These are phyloP conservation scores for Ploettnerulaceae sp. DNA, from an alignment of 2,329 filamentous ascomycete species.

Conservation along the genomic window DNA sequence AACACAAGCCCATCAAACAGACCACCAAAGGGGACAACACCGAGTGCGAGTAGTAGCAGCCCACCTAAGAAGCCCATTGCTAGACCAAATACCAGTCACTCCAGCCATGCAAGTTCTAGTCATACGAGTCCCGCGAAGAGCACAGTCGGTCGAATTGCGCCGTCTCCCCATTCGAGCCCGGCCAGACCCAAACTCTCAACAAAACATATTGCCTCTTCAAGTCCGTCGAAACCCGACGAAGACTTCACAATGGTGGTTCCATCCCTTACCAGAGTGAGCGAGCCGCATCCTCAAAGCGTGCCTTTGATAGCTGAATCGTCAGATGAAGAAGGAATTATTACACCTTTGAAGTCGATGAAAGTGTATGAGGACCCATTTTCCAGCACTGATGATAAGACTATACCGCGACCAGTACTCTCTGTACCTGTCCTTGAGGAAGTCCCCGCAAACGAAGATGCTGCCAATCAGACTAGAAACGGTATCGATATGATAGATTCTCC, in stretches of 20 bases:
- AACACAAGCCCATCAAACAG: slow-evolving; percentile 36
- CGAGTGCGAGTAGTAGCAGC: slow-evolving; percentile 44
- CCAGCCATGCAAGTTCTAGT: slow-evolving; percentile 31
- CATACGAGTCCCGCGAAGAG: slow-evolving; percentile 42
- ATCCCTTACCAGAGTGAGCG: slow-evolving; percentile 38
- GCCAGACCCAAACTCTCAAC: slow-evolving; percentile 19
- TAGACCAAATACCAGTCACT: slow-evolving; percentile 35
- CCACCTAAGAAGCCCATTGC: slow-evolving; percentile 33
- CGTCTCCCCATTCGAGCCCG: slow-evolving; percentile 12
- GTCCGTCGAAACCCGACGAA: slow-evolving; percentile 46
- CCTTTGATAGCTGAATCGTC: slow-evolving; percentile 38
- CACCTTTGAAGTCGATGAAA: slow-evolving; percentile 34
- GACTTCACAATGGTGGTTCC: slow-evolving; percentile 51
- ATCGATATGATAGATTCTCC: slow-evolving; percentile 15
- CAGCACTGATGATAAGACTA: slow-evolving; percentile 42
- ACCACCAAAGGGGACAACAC: slow-evolving; percentile 42
- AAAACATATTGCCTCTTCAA: slow-evolving; percentile 24
- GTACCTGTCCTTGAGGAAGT: slow-evolving; percentile 54
- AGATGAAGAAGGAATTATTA: slow-evolving; percentile 35
- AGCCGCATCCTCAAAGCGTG: slow-evolving; percentile 24
- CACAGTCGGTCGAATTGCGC: slow-evolving; percentile 21
- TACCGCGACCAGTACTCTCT: slow-evolving; percentile 42
- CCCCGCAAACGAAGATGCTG: slow-evolving; percentile 50
- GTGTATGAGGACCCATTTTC: slow-evolving; percentile 60
- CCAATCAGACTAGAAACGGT: slow-evolving; percentile 24